phyloP scores from a whole-genome alignment of 1,139 yeast species.

The Candida gigantensis region DNA sequence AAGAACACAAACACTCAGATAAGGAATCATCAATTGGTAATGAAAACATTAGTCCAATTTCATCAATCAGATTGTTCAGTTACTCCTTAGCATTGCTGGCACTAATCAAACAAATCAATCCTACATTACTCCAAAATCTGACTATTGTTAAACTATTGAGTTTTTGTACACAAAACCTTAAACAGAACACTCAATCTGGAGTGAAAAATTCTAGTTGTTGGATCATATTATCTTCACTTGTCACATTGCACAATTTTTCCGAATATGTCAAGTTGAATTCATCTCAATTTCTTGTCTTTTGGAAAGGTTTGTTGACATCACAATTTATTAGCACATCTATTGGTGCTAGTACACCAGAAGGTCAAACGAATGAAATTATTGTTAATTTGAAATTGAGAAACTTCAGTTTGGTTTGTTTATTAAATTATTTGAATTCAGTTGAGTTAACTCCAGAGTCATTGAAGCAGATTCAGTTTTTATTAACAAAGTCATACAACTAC shows the following conservation, averaged over 20 bases:
- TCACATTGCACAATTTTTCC: constrained; percentile 62
- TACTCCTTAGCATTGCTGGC: constrained; percentile 42
- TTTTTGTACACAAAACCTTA: constrained; percentile 50
- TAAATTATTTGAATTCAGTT: constrained; percentile 41
- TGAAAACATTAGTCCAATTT: constrained; percentile 26
- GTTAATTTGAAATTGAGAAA: constrained; percentile 44
- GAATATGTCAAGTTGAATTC: constrained; percentile 69
- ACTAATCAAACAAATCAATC: constrained; percentile 40
- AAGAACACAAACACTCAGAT: constrained; percentile 30
- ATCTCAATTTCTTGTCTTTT: constrained; percentile 72
- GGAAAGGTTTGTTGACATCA: constrained; percentile 78
- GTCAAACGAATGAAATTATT: constrained; percentile 31
- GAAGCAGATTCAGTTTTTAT: constrained; percentile 44
- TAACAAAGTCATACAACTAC: constrained; percentile 46
- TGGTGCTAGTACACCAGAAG: constrained; percentile 21
- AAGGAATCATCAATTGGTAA: constrained; percentile 16
- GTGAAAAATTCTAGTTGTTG: constrained; percentile 50
- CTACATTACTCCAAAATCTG: constrained; percentile 41
- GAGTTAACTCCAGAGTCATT: constrained; percentile 45
- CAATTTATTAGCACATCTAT: constrained; percentile 38
- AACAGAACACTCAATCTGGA: constrained; percentile 31
- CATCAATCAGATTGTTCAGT: constrained; percentile 29
- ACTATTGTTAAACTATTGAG: constrained; percentile 44
- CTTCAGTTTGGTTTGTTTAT: constrained; percentile 42
- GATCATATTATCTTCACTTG: constrained; percentile 75